Percentiles rank a stretch among this genome's conserved stretches.
Evolutionary conservation across 2,329 filamentous ascomycete species (phyloP).

Genomic region (Magnaporthiopsis poae): DNA sequence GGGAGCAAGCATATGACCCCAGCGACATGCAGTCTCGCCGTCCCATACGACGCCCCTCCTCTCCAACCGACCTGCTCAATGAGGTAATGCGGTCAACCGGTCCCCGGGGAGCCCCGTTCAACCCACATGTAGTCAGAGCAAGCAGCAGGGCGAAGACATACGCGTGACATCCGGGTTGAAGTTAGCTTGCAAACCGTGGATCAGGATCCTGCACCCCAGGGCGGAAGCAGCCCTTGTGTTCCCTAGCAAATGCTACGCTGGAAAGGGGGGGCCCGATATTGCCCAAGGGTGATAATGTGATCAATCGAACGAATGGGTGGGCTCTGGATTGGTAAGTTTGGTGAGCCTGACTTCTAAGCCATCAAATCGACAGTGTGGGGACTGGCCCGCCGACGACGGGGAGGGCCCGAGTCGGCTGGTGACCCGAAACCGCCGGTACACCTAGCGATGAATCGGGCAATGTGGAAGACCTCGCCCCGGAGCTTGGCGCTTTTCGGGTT

Average conservation of each 20-base stretch:
- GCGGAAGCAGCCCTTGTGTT: background rate
- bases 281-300: background rate
- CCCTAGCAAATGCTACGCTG: background rate
- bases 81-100: background rate
- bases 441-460: background rate
- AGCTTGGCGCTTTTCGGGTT: background rate
- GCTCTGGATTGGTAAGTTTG: background rate
- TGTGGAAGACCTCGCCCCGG: background rate
- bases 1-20: background rate
- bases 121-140: too few species aligned
- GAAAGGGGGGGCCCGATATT: background rate
- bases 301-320: background rate
- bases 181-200: background rate
- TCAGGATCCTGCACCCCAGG: background rate
- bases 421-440: background rate
- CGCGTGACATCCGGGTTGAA: background rate
- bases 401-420: background rate
- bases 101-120: background rate
- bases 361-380: background rate
- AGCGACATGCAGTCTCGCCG: background rate
- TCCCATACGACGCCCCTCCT: background rate
- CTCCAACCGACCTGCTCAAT: background rate
- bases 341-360: background rate
- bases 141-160: too few species aligned
- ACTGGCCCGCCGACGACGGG: background rate